phyloP scores from a whole-genome alignment of 1,284 basidiomycete species.

The Fistulina hepatica region DNA sequence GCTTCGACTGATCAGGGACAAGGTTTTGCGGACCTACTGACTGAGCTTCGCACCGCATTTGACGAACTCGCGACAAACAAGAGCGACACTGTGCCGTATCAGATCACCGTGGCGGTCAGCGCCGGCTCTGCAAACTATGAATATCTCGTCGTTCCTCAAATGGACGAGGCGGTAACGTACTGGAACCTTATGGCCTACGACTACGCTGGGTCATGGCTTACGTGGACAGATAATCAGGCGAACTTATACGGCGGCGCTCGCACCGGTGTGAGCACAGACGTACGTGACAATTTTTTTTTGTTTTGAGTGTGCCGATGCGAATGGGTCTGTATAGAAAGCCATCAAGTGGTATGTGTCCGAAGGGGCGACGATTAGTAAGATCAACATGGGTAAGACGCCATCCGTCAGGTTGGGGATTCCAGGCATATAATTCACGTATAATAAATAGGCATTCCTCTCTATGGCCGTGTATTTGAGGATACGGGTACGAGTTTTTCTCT shows the following conservation, averaged over 20 bases:
- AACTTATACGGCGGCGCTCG: slow-evolving; percentile 62
- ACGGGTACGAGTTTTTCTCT: too few relatives aligned
- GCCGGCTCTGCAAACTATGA: slow-evolving; percentile 64
- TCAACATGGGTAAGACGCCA: slow-evolving; percentile 54
- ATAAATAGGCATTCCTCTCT: slow-evolving; percentile 78
- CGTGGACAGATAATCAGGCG: slow-evolving; percentile 68
- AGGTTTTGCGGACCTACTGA: slow-evolving; percentile 48
- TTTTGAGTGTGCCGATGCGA: too few relatives aligned
- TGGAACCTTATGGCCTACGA: slow-evolving; percentile 95
- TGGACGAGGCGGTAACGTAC: slow-evolving; percentile 49
- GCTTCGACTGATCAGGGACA: slow-evolving; percentile 38
- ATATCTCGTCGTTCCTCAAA: slow-evolving; percentile 40
- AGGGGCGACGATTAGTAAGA: slow-evolving; percentile 66
- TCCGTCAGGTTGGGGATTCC: slow-evolving; percentile 2
- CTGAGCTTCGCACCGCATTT: slow-evolving; percentile 47
- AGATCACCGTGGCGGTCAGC: slow-evolving; percentile 44
- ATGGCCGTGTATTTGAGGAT: slow-evolving; percentile 76
- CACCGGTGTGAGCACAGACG: slow-evolving; percentile 62
- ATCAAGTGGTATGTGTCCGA: slow-evolving; percentile 53
- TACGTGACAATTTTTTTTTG: too few relatives aligned
- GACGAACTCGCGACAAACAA: slow-evolving; percentile 39
- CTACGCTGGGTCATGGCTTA: slow-evolving; percentile 63
- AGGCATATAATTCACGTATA: slow-evolving; percentile 19
- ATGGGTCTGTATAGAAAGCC: too few relatives aligned
- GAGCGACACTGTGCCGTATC: slow-evolving; percentile 49